phyloP scores from a whole-genome alignment of 2,329 filamentous ascomycete species.

The Aspergillus unguis region DNA sequence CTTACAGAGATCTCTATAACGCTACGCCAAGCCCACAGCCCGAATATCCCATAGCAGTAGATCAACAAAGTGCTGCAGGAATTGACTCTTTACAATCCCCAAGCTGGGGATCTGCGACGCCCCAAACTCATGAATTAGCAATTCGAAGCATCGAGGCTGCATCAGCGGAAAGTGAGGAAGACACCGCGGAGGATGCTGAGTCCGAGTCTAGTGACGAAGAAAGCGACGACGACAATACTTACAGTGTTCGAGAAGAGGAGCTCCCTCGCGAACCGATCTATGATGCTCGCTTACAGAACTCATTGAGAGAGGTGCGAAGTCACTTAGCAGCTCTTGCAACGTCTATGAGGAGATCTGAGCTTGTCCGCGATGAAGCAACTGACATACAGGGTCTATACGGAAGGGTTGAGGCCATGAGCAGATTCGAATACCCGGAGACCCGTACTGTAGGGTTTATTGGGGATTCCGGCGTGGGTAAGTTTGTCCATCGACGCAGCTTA shows the following conservation, averaged over 20 bases:
- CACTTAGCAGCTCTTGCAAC: background rate
- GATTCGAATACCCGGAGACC: conserved; percentile 5
- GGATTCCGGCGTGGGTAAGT: conserved; percentile 6
- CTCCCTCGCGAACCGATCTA: conserved; percentile 19
- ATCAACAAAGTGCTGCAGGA: background rate
- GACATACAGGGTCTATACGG: background rate
- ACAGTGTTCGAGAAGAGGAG: conserved; percentile 13
- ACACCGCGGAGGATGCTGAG: background rate
- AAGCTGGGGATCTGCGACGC: background rate
- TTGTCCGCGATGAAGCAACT: background rate
- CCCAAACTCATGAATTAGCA: background rate
- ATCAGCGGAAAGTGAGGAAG: background rate
- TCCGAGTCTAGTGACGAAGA: background rate
- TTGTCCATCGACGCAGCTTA: background rate
- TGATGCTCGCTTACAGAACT: conserved; percentile 5
- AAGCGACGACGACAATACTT: background rate
- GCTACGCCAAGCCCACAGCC: background rate
- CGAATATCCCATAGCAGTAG: background rate
- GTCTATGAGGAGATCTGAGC: background rate
- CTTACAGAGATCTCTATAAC: conserved; percentile 15
- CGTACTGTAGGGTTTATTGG: conserved; percentile 9
- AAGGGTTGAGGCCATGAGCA: background rate
- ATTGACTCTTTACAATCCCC: background rate
- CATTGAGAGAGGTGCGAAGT: background rate
- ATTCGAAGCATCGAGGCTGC: background rate